These are phyloP conservation scores for Malania oleifera DNA, from an alignment of 164 flowering plant species.

Conservation along the genomic window DNA sequence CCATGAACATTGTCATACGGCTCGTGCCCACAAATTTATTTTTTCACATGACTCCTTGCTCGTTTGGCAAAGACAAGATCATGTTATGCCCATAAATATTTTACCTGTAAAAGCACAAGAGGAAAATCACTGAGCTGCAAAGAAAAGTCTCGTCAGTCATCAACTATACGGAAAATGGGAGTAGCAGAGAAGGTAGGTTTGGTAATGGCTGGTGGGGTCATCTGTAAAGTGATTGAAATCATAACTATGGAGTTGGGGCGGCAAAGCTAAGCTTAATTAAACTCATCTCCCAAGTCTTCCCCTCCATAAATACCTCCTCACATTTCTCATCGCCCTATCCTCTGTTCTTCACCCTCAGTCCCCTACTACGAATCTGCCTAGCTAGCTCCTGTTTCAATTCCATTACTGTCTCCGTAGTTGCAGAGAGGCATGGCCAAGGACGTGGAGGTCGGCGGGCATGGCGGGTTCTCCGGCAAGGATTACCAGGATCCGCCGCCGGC, in stretches of 20 bases:
- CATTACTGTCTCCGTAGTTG: no score
- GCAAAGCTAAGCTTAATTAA: not conserved
- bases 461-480: conserved; percentile 39
- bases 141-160: no score
- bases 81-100: no score
- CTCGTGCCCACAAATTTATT: no score
- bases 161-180: no score
- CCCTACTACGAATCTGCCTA: not conserved
- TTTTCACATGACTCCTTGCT: no score
- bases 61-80: no score
- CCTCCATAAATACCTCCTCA: conserved; percentile 5
- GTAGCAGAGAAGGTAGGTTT: not conserved
- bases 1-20: no score
- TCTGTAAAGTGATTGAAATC: not conserved
- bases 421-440: conserved; percentile 41
- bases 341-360: not conserved
- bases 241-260: not conserved
- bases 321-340: not conserved
- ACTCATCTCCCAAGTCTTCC: not conserved
- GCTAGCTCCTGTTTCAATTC: no score
- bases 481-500: conserved; percentile 71
- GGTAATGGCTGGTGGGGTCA: conserved; percentile 16
- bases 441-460: conserved; percentile 27
- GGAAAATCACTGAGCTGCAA: no score
- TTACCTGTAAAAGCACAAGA: no score